Evolutionary conservation across 805 yeast genomes (phyloP), one percentile per base, ranked within the genome.

Genomic region (Candida namnaoensis): DNA sequence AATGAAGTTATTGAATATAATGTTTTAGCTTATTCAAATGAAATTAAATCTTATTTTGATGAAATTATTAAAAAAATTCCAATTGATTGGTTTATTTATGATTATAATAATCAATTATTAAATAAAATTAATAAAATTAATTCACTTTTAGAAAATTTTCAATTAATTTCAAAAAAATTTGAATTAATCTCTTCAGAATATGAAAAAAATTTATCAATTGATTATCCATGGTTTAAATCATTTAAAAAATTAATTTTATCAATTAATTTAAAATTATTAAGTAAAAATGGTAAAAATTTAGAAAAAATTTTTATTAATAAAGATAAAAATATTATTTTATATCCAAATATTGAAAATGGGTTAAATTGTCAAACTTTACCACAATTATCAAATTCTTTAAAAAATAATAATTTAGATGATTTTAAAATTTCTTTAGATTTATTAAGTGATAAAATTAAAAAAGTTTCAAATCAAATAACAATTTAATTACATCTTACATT

Each of bases 201-300:
- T 26, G 78, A 76, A 47, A 60, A 62, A 2, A 68, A 72, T 32
- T 74, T 80, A 41, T 60, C 69, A 1, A 63, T 70, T 36, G 97
- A 87, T 50, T 82, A 74, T 51, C 88, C 96, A 1, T 83, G 95
- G 88, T 87, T 81, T 64, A 67, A 72, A 47, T 62, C 72, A 40
- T 71, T 68, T 48, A 72, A 68, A 47, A 87, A 87, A 58, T 53
- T 85, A 33, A 69, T 64, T 39, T 66, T 79, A 5, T 80, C 78
- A 39, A 71, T 82, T 13, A 71, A 72, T 41, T 65, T 82, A 43
- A 74, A 80, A 43, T 56, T 74, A 27, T 61, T 75, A 6, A 80
- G 81, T 48, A 62, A 65, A 41, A 76, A 73, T 50, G 53, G 79
- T 27, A 65, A 71, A n/a, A 66, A 71, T 42, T 60, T 80, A 27